These are phyloP conservation scores for Leptodontidium sp. DNA, from an alignment of 2,329 filamentous ascomycete genomes.

Conservation along the genomic window DNA sequence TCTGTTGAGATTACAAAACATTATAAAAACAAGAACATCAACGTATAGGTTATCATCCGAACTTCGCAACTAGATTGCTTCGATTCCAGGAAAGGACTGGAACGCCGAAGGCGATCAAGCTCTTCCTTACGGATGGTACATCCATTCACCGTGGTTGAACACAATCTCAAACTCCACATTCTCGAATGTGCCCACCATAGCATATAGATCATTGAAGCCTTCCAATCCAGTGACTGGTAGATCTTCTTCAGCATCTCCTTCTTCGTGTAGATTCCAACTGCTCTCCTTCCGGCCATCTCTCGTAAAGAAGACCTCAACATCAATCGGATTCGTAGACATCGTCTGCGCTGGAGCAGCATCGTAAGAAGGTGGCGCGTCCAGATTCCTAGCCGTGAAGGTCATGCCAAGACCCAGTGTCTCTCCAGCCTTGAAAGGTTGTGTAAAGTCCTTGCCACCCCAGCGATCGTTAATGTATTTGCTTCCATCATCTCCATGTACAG, in stretches of 20 bases:
- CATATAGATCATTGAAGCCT: conserved; percentile 75
- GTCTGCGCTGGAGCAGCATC: conserved; percentile 39
- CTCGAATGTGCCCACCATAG: conserved; percentile 75
- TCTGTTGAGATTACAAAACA: not conserved
- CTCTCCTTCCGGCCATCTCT: conserved; percentile 66
- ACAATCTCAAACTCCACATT: conserved; percentile 73
- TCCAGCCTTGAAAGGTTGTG: conserved; percentile 66
- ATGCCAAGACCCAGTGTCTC: conserved; percentile 78
- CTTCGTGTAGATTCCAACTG: conserved; percentile 78
- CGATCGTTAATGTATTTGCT: conserved; percentile 78
- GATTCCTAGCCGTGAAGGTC: conserved; percentile 55
- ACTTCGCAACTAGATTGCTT: not conserved
- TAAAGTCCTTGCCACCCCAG: conserved; percentile 76
- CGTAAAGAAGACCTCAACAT: conserved; percentile 74
- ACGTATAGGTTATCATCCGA: not conserved
- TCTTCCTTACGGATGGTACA: conserved; percentile 52
- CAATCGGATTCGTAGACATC: conserved; percentile 45
- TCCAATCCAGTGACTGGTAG: conserved; percentile 72
- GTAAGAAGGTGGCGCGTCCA: conserved; percentile 44
- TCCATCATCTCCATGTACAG: conserved; percentile 83
- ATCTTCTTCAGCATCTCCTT: conserved; percentile 70
- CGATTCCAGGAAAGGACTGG: not conserved
- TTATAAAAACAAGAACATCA: not conserved
- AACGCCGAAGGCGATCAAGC: not conserved
- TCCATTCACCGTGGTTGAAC: conserved; percentile 67